Evolutionary conservation across 495 filamentous ascomycete genomes (phyloP), one percentile per base, ranked within the genome.

Genomic region (Diplogelasinospora grovesii): DNA sequence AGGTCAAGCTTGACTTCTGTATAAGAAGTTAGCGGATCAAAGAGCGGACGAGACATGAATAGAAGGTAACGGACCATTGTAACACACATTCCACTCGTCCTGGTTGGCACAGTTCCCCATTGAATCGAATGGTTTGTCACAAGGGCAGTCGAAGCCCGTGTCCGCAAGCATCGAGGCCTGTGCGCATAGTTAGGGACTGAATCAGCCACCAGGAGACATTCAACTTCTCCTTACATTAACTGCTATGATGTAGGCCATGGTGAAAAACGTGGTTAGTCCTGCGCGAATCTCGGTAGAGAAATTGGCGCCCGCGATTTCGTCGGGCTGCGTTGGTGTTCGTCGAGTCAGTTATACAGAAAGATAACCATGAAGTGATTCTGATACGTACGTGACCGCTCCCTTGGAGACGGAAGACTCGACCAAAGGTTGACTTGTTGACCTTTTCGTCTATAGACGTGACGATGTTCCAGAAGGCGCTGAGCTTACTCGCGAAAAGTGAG

Each of bases 221-320:
- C n/a, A n/a, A n/a, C n/a, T n/a, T n/a, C n/a, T n/a, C 38, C 58
- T 51, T 36, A 70, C 71, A 46, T 77, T 73, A 46, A 75, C 65
- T 50, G 81, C 70, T 29, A 85, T 81, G 43, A 85, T 83, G 60
- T 86, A 90, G 28, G 85, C 80, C 85, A 90, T 89, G 13, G 85
- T 84, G 49, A 86, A 83, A 59, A 89, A 89, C 20, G 85, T 90
- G 23, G 85, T 85, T 22, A 90, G 59, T 9, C 84, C 85, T n/a
- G 84, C 85, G 16, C 83, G 79, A 36, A 90, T 62, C 56, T 90
- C 85, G 10, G 79, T 83, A 44, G 82, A 78, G 63, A 90, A 86
- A 49, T 65, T 74, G 15, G 81, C 70, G 14, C 75, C 65, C 13
- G 46, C 49, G n/a, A 71, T 59, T 11, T 60, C 78, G 46, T 84